phyloP scores from a whole-genome alignment of 257 asterid genomes.

The Misopates orontium region DNA sequence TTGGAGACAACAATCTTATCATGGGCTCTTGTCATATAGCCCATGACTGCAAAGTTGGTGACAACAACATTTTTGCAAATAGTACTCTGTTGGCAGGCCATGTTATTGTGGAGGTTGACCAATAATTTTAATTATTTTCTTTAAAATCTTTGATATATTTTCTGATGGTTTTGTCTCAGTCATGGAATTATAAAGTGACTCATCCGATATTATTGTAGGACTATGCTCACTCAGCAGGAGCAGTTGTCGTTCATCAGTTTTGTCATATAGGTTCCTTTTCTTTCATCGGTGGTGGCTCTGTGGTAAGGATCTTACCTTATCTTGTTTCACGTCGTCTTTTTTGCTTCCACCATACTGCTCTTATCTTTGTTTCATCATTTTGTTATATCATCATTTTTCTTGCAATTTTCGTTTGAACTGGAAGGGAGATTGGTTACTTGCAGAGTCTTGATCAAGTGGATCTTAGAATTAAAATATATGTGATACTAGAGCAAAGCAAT shows the following conservation, averaged over 20 bases:
- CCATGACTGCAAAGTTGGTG: constrained; percentile 92
- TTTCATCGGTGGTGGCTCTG: constrained; percentile 97
- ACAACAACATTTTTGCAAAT: constrained; percentile 79
- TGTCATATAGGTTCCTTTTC: constrained; percentile 89
- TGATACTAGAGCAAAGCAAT: constrained; percentile 1
- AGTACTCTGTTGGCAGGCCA: constrained; percentile 94
- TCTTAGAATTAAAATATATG: not conserved
- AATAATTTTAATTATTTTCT: constrained; percentile 10
- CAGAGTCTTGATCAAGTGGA: not conserved
- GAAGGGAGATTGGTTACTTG: not conserved
- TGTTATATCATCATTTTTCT: not conserved
- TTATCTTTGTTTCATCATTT: not conserved
- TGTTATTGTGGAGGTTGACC: constrained; percentile 82
- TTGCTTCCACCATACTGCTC: not conserved
- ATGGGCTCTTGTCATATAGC: constrained; percentile 99
- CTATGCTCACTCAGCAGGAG: constrained; percentile 83
- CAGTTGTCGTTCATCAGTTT: constrained; percentile 80
- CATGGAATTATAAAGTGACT: constrained; percentile 26
- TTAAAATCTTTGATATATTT: constrained; percentile 12
- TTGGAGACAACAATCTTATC: constrained; percentile 84
- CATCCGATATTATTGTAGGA: constrained; percentile 52
- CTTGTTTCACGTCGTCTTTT: not conserved
- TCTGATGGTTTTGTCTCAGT: constrained; percentile 8
- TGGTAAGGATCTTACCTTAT: constrained; percentile 45
- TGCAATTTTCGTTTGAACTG: not conserved